Evolutionary conservation across 352 stramenopile genomes (phyloP), one percentile per base, ranked within the genome.

Genomic region (Phytopythium boreale): DNA sequence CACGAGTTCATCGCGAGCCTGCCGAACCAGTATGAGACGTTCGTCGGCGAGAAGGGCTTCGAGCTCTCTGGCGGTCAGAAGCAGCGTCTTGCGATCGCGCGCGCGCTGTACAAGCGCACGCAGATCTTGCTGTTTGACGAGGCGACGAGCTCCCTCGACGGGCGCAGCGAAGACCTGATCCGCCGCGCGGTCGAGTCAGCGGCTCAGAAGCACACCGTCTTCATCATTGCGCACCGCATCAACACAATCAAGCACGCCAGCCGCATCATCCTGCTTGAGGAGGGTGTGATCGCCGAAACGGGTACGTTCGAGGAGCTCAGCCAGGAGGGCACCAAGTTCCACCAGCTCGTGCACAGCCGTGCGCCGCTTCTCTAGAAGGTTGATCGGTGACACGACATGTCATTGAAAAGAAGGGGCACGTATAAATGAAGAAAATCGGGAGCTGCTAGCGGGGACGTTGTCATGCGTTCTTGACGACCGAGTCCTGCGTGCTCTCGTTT

Each of bases 1-100:
- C 82, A 94, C 57, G 87, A 94, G 14, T 95, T 95, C 50, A 88
- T 93, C 52, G 76, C 77, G 68, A 71, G 73, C 52, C 61, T 99
- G 56, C 89, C 92, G 1, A 80, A 98, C 53, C 82, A 97, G 67
- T 99, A 97, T 79, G 90, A 99, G 41, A 99, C 97, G 1, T 87
- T 97, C 53, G 97, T 99, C 14, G 96, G 97, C 50, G 97, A 99
- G 77, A 95, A 98, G 59, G 97, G 97, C 15, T 80, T 98, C 22
- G 97, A 99, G 72, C 79, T 99, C 0, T 98, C 82, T 20, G 97
- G 97, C 53, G 96, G 96, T 31, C 95, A 99, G 76, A 98, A 99
- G 74, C 98, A 99, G 79, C 87, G 97, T 26, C 75, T 96, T 53
- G 87, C 88, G 26, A 93, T 96, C 44, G 88, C 88, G 7, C 81